Evolutionary conservation across 116 monocot genomes (phyloP), one percentile per base, ranked within the genome.

Genomic region (Papilionanthe hybrid): DNA sequence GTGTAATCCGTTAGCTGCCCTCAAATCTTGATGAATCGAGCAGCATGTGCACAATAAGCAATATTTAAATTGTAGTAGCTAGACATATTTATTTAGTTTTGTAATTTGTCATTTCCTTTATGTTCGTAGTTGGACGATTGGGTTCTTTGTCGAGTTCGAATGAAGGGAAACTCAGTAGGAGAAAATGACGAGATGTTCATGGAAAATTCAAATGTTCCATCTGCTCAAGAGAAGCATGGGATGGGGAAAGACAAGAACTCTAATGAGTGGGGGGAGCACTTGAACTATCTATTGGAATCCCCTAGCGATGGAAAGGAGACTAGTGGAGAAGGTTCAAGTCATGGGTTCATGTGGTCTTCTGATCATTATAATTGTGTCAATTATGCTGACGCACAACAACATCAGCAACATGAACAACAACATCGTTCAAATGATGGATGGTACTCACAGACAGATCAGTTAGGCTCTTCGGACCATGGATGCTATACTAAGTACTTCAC

Each of bases 61-160:
- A n/a, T n/a, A n/a, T n/a, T n/a, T n/a, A n/a, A n/a, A n/a, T n/a
- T n/a, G n/a, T n/a, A n/a, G n/a, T n/a, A n/a, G n/a, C n/a, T n/a
- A n/a, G n/a, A n/a, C n/a, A n/a, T n/a, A n/a, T n/a, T n/a, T n/a
- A n/a, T n/a, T n/a, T n/a, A n/a, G 7, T 60, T 9, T 60, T 60
- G 22, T 45, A 45, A 12, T 12, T 72, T 19, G 7, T 73, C 17
- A 15, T 37, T 37, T 69, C 5, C 32, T 72, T 29, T 5, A 37
- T 69, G 29, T 1, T 8, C 43, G 5, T 72, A 86, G 86, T 56
- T 86, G 77, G 86, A 86, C 63, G 86, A 86, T 48, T 86, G 86
- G 86, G 86, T 87, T 50, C 84, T 87, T 4, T 87, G 87, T 37
- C 87, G 87, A 72, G 84, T 87, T 5, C 84, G 84, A 28, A 80